Evolutionary conservation across 202 grass and related monocot species (phyloP), one percentile per base, ranked within the genome.

Genomic region (Cymbopogon flexuosus): DNA sequence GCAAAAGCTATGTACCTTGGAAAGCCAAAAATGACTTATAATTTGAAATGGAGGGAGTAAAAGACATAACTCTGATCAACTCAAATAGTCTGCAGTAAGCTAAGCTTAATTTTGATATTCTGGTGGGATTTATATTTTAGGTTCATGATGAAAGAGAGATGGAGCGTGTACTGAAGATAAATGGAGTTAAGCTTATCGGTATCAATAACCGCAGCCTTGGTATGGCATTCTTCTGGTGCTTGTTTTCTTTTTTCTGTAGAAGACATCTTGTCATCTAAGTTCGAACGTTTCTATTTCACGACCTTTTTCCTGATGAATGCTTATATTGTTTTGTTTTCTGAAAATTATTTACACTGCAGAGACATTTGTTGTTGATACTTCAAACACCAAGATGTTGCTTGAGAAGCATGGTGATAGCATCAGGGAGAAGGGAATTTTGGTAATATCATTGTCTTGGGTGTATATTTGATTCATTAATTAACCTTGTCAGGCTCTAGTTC

Each of bases 121-220:
- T 79, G 21, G 29, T 65, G 46, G 16, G 65, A 13, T 31, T 71
- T 52, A 57, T 73, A 52, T 78, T 71, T 70, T 78, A 97, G 92
- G 95, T 94, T 79, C 95, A 97, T 88, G 84, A 94, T 80, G 92
- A 91, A 76, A 94, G 82, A 78, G 95, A 98, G 83, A 82, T 98
- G 86, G 90, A 94, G 59, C 87, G 92, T 67, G 82, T 98, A 14
- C 72, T 98, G 33, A 77, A 35, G 3, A 88, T 94, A 72, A 75
- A 94, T 67, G 92, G 89, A 60, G 89, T 97, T 83, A 90, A 94
- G 61, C 95, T 98, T 68, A 91, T 98, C 81, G 95, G 95, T 58
- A 98, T 98, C 81, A 98, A 94, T 80, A 98, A 94, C 69, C 95
- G 95, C 14, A 87, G 88, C 81, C 90, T 97, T 73, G 92, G 95